Conservation (phyloP, 2,329 filamentous ascomycete genomes). For the Exophiala sp. region DNA sequence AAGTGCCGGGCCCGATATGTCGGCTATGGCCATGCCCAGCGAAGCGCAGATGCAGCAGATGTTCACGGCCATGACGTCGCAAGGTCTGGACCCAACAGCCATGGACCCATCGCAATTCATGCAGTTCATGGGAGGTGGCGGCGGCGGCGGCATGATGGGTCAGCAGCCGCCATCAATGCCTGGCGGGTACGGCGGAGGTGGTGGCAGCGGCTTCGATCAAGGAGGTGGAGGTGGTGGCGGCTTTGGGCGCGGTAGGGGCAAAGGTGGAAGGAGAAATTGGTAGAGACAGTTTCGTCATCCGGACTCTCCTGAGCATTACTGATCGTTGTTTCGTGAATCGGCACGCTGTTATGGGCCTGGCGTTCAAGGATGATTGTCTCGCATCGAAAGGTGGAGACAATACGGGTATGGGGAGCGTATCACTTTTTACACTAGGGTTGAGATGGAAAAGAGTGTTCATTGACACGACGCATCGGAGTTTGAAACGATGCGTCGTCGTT, state of each 20-base stretch:
- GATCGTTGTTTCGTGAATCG: background rate
- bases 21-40: slow-evolving; percentile 26
- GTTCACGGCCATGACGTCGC: slow-evolving; percentile 53
- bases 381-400: background rate
- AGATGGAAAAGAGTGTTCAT: too few species aligned
- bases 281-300: slow-evolving; percentile 24
- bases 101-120: slow-evolving; percentile 56
- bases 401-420: too few species aligned
- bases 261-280: slow-evolving; percentile 32
- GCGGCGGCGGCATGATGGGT: slow-evolving; percentile 33
- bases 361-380: background rate
- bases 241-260: slow-evolving; percentile 35
- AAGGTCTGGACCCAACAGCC: slow-evolving; percentile 51
- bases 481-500: too few species aligned
- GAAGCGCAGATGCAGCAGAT: slow-evolving; percentile 52
- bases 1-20: slow-evolving; percentile 45
- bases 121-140: slow-evolving; percentile 48
- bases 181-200: slow-evolving; percentile 29
- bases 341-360: background rate
- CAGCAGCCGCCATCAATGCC: slow-evolving; percentile 32
- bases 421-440: too few species aligned
- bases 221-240: slow-evolving; percentile 20
- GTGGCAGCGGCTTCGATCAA: slow-evolving; percentile 19
- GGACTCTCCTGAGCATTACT: slow-evolving; percentile 17
- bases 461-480: too few species aligned